A percentile compares a stretch with the other conserved stretches of the same genome.
These are phyloP conservation scores for Boechera divaricarpa DNA, from an alignment of 345 rosid genomes.

Conservation along the genomic window DNA sequence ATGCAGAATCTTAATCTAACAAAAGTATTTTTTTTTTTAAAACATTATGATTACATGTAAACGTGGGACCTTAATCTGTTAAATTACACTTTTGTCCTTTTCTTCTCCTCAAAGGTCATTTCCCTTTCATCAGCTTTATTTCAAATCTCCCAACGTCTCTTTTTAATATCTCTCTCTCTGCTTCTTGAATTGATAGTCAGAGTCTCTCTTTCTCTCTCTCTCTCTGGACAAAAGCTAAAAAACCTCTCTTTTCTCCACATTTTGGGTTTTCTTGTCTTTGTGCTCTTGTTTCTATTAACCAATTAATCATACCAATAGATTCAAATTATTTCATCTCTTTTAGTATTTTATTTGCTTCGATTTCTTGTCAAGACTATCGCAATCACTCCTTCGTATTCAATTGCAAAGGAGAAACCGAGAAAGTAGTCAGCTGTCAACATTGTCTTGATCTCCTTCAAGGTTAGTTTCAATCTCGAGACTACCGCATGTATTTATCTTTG, in stretches of 20 bases:
- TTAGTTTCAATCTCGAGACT: slow-evolving; percentile 25
- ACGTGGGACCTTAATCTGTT: slow-evolving; percentile 27
- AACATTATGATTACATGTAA: slow-evolving; percentile 21
- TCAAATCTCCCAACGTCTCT: slow-evolving; percentile 46
- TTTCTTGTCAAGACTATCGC: background rate
- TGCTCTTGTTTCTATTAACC: slow-evolving; percentile 34
- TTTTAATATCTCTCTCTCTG: background rate
- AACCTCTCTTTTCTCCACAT: slow-evolving; percentile 27
- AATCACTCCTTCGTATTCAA: slow-evolving; percentile 5
- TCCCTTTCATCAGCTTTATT: slow-evolving; percentile 39
- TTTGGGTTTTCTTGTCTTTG: slow-evolving; percentile 36
- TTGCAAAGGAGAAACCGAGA: slow-evolving; percentile 27
- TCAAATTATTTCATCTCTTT: slow-evolving; percentile 4
- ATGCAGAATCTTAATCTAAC: slow-evolving; percentile 24
- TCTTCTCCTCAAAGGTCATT: slow-evolving; percentile 22
- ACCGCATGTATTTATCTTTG: background rate
- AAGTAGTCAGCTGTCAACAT: slow-evolving; percentile 16
- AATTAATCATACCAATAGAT: background rate
- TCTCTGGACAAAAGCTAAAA: slow-evolving; percentile 18
- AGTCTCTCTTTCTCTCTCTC: background rate
- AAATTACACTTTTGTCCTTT: slow-evolving; percentile 46
- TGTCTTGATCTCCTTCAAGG: slow-evolving; percentile 19
- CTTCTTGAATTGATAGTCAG: slow-evolving; percentile 28
- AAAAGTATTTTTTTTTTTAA: background rate
- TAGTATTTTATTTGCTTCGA: background rate